Evolutionary conservation across 2,329 filamentous ascomycete species (phyloP).

Genomic region (Curvularia sp.): DNA sequence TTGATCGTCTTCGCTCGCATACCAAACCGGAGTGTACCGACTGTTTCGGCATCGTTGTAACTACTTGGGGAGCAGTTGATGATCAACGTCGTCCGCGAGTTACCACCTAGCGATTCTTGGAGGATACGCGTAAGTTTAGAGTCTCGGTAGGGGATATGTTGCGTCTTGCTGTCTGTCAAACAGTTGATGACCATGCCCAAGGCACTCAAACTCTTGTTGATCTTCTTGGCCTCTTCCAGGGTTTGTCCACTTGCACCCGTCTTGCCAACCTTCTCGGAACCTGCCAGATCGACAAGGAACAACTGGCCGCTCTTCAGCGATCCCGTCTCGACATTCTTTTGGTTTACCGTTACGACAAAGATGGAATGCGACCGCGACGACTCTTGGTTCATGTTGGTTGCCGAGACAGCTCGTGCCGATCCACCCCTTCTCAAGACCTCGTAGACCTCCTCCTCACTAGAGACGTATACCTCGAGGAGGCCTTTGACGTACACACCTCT

Average conservation of each 20-base stretch:
- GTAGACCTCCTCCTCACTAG: constrained; percentile 93
- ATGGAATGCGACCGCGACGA: constrained; percentile 98
- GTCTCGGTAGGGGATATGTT: constrained; percentile 94
- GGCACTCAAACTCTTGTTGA: constrained; percentile 99
- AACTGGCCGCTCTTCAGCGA: constrained; percentile 96
- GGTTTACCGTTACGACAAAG: constrained; percentile 94
- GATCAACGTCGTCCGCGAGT: constrained; percentile 96
- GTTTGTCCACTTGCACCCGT: constrained; percentile 97
- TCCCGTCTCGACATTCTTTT: constrained; percentile 96
- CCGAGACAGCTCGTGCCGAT: constrained; percentile 85
- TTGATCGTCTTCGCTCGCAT: constrained; percentile 98
- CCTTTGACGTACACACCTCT: constrained; percentile 97
- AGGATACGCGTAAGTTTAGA: constrained; percentile 97
- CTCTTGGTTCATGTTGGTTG: constrained; percentile 99
- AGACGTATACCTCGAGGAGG: constrained; percentile 91
- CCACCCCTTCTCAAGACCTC: constrained; percentile 96
- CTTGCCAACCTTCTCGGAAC: constrained; percentile 98
- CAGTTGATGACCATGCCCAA: constrained; percentile 99
- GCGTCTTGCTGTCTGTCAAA: constrained; percentile 95
- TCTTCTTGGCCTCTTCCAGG: constrained; percentile 98
- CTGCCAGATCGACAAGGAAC: constrained; percentile 96
- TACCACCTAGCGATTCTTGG: constrained; percentile 96
- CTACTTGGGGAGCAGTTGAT: constrained; percentile 99
- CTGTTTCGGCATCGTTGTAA: constrained; percentile 95
- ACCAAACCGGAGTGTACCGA: constrained; percentile 91